Evolutionary conservation across 164 flowering plant species (phyloP), one percentile per base, ranked within the genome.

Genomic region (Vitis rotundifolia): DNA sequence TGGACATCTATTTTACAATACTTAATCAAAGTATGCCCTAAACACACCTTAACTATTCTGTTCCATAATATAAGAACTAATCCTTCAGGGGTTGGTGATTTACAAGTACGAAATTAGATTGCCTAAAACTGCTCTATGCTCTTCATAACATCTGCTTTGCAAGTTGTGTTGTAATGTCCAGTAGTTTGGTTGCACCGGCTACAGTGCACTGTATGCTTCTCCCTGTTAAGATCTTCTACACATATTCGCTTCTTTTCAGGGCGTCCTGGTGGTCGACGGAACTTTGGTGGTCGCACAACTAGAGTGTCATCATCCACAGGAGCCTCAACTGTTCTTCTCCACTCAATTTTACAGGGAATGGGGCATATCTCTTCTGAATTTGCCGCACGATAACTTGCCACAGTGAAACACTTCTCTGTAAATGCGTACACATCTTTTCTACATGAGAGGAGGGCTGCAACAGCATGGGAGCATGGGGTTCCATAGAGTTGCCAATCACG

Each of bases 141-240:
- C 59, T 78, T 68, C 55, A 80, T 69, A 10, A 14, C 19, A 52
- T 78, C 90, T 61, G 86, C 80, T 80, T 90, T 92, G 89, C 97
- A 92, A 48, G 97, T 92, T 15, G 94, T 87, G 76, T 87, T 92
- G 52, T 89, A 92, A 68, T 92, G 98, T n/a, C 96, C 98, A 5
- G n/a, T n/a, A n/a, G 96, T 86, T 78, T 87, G 91, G 76, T 89
- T 85, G 81, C 98, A 92, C 14, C 88, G 83, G 61, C 96, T 88
- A 78, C 98, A 92, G 56, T 81, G 96, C 65, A 92, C 98, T 0
- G 88, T 80, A 61, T 88, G 96, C 76, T 92, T 92, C 73, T 82
- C 88, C 3, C 88, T 84, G 53, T 80, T 81, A 50, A 81, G 77
- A 58, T 87, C 91, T 77, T 92, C 98, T 0, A 84, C 67, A 44